Base-by-base conservation (phyloP, 331 rosid genomes). In the Malus hybrid region DNA sequence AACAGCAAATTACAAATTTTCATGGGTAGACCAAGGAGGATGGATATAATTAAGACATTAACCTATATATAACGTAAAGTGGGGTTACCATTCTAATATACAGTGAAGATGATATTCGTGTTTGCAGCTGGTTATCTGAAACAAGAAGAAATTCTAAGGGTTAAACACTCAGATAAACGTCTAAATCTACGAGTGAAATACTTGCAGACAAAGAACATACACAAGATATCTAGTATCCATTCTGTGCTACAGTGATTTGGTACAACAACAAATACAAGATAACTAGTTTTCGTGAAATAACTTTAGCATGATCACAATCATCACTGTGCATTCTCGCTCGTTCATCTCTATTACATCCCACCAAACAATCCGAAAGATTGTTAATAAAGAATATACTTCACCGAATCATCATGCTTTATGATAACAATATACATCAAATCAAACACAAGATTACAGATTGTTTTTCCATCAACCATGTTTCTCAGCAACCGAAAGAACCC, bases 41-140 rank as follows among this genome's bases (percentile, higher is more conserved):
- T 2, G 69, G 31, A 44, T 7, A 50, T 16, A n/a, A 62, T 39
- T 39, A 75, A 50, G 33, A 10, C 5, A 19, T 36, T 2, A 31
- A 39, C 54, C 27, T 15, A 69, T 69, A 15, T 18, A 13, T 36
- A 36, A 36, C 12, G 1, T 31, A 76, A 31, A 70, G 61, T 54
- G 55, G 62, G 64, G 84, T 74, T 81, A 95, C 99, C 99, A 95
- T 83, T 95, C 97, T 73, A 95, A 89, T 79, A 95, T 92, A 79
- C 99, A 95, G 64, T 92, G 99, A 80, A 95, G 90, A 82, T 95
- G 97, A 79, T 95, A 95, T 76, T 95, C 97, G 74, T 95, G 97
- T 73, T 88, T 95, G 96, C 99, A 95, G 84, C 80, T 81, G 61
- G 99, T 95, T 76, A 87, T 83, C 99, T 95, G 93, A 63, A 80